Base-by-base conservation (phyloP, 2,329 filamentous ascomycete genomes). In the Dryadomyces quercus-mongolicae region DNA sequence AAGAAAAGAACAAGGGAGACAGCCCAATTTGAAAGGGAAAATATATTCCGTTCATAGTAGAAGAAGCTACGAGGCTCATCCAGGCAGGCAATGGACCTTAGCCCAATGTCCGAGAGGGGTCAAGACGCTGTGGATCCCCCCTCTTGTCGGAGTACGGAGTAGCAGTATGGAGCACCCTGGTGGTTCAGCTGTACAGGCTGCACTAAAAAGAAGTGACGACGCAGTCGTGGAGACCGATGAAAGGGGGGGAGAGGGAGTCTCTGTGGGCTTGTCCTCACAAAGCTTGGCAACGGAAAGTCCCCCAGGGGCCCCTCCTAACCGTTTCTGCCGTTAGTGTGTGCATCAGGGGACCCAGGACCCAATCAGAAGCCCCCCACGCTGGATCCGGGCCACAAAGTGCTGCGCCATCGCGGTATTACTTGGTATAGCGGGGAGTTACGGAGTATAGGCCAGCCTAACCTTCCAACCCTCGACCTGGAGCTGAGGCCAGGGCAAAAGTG, bases 281-380 rank as follows among this genome's bases (percentile, higher is more conserved):
- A 51, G 49, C 49, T 51, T 51, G 49, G 40, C 49, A 20, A 18
- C 38, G 49, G 49, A 43, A 43, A 21, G 49, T 16, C 18, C 18
- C 36, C 36, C 49, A 16, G 49, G 36, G 36, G 36, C 15, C 25
- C 25, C 25, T 31, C 25, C 25, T 31, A 31, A 31, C 25, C 25
- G 25, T 8, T 31, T 31, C 25, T 31, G 25, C n/a, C 16, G 43
- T 13, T 51, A 31, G 49, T n/a, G 36, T 22, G n/a, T 18, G 13
- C 12, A 13, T 10, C 36, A 25, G 38, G 49, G 18, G 38, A 42
- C 5, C 5, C 8, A 31, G 25, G 36, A 16, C 18, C 49, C 49
- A 50, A 50, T 50, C 49, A 50, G 21, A 15, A 16, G 13, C 18
- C 8, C 25, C n/a, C 25, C 2, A 38, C 9, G 47, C 16, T 8